phyloP scores from a whole-genome alignment of 2,329 filamentous ascomycete species.

The Fusarium longipes region DNA sequence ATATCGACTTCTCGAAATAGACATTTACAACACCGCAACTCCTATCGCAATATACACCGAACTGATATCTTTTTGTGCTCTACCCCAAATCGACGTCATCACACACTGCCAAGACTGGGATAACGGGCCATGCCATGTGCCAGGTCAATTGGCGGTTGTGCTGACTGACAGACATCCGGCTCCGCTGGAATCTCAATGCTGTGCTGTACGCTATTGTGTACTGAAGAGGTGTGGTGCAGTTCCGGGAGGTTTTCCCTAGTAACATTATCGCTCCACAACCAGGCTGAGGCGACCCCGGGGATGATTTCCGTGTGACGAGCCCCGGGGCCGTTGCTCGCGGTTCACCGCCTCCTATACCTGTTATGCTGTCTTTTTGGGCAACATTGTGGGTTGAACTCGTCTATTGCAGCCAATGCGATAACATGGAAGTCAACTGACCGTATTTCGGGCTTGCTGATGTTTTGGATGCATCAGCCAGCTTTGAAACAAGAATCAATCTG shows the following conservation, averaged over 20 bases:
- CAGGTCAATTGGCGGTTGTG: constrained; percentile 34
- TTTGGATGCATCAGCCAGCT: constrained; percentile 28
- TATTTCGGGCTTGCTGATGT: constrained; percentile 28
- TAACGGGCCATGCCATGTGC: constrained; percentile 38
- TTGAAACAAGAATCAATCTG: constrained; percentile 19
- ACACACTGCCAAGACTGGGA: constrained; percentile 38
- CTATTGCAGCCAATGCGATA: constrained; percentile 32
- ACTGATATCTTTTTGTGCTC: constrained; percentile 32
- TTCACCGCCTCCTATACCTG: constrained; percentile 45
- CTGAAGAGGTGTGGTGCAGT: constrained; percentile 32
- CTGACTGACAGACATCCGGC: constrained; percentile 23
- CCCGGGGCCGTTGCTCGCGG: constrained; percentile 36
- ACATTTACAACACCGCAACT: constrained; percentile 31
- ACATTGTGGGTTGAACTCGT: constrained; percentile 21
- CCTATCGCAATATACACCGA: constrained; percentile 36
- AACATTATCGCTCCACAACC: constrained; percentile 39
- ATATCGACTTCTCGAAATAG: constrained; percentile 19
- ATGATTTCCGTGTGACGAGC: constrained; percentile 46
- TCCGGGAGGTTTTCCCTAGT: constrained; percentile 35
- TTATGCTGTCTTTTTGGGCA: constrained; percentile 28
- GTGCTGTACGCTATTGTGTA: constrained; percentile 12
- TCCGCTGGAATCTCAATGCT: constrained; percentile 28
- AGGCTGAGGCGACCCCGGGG: constrained; percentile 43
- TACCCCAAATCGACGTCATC: constrained; percentile 45
- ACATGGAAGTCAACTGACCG: constrained; percentile 34